Evolutionary conservation across 2,329 filamentous ascomycete genomes (phyloP).

Genomic region (Colletotrichum incanum): DNA sequence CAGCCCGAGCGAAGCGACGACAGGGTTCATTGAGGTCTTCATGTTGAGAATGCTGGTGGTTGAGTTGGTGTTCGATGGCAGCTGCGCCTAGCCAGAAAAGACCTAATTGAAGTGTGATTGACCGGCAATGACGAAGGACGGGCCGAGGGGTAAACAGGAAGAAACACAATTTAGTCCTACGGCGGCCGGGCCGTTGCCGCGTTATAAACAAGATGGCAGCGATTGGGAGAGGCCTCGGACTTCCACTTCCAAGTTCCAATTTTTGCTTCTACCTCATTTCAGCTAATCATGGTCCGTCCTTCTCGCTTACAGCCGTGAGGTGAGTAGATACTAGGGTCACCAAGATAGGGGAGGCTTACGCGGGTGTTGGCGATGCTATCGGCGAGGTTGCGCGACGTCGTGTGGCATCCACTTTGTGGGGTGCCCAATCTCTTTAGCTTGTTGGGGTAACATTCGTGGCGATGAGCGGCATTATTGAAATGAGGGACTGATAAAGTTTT

Average conservation of each 20-base stretch:
- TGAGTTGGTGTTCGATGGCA: slow-evolving; percentile 12
- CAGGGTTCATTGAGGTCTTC: slow-evolving; percentile 33
- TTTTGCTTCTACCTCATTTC: slow-evolving; percentile 10
- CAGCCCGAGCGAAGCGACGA: slow-evolving; percentile 37
- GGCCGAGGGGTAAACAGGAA: slow-evolving; percentile 25
- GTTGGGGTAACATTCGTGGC: slow-evolving; percentile 25
- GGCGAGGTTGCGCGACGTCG: slow-evolving; percentile 31
- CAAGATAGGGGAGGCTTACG: slow-evolving; percentile 14
- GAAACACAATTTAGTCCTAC: not conserved
- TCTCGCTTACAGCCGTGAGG: slow-evolving; percentile 35
- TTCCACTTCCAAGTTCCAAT: slow-evolving; percentile 1
- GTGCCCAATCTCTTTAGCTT: slow-evolving; percentile 32
- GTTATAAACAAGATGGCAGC: slow-evolving; percentile 27
- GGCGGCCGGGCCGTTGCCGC: slow-evolving; percentile 23
- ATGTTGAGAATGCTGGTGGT: slow-evolving; percentile 22
- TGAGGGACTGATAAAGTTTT: slow-evolving; percentile 28
- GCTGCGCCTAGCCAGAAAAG: slow-evolving; percentile 25
- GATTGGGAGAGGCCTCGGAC: not conserved
- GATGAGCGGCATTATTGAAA: slow-evolving; percentile 36
- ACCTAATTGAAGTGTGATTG: slow-evolving; percentile 20
- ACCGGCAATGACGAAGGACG: slow-evolving; percentile 20
- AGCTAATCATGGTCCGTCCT: slow-evolving; percentile 23
- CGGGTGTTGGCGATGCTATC: slow-evolving; percentile 24
- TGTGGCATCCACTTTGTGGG: slow-evolving; percentile 41
- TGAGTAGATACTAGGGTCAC: slow-evolving; percentile 23